Evolutionary conservation across 345 rosid species (phyloP).

Genomic region (Pistacia atlantica): DNA sequence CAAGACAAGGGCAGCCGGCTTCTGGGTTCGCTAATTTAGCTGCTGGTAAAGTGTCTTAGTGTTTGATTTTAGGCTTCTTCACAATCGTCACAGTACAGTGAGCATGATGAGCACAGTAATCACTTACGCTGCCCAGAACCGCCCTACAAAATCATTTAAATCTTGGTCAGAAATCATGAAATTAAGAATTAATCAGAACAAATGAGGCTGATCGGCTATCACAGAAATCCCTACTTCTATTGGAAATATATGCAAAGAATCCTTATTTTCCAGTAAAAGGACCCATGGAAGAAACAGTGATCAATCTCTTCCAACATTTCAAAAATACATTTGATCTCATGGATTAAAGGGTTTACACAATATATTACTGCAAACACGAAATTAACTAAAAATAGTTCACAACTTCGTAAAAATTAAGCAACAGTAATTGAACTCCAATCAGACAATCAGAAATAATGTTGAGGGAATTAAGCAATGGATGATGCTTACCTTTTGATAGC

Average conservation of each 20-base stretch:
- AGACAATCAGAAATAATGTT: background rate
- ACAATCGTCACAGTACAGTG: conserved; percentile 95
- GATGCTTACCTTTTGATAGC: conserved; percentile 74
- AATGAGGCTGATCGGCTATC: background rate
- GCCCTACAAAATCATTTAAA: conserved; percentile 55
- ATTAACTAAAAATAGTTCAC: background rate
- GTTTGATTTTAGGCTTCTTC: conserved; percentile 89
- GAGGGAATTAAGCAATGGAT: background rate
- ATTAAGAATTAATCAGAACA: background rate
- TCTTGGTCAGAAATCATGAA: background rate
- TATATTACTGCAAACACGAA: background rate
- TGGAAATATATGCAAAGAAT: no score
- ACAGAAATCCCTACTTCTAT: no score
- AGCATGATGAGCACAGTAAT: conserved; percentile 95
- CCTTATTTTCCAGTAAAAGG: no score
- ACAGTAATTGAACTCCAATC: background rate
- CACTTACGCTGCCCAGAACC: conserved; percentile 93
- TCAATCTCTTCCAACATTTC: background rate
- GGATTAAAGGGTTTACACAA: no score
- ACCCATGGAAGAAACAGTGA: background rate
- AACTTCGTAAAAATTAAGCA: background rate
- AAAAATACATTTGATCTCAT: background rate
- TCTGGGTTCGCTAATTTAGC: background rate
- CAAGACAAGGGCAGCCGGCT: background rate
- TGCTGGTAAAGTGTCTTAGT: conserved; percentile 23